Percentiles rank a stretch among this genome's conserved stretches.
Evolutionary conservation across 2,329 filamentous ascomycete species (phyloP).

Genomic region (Cladosporium sp.): DNA sequence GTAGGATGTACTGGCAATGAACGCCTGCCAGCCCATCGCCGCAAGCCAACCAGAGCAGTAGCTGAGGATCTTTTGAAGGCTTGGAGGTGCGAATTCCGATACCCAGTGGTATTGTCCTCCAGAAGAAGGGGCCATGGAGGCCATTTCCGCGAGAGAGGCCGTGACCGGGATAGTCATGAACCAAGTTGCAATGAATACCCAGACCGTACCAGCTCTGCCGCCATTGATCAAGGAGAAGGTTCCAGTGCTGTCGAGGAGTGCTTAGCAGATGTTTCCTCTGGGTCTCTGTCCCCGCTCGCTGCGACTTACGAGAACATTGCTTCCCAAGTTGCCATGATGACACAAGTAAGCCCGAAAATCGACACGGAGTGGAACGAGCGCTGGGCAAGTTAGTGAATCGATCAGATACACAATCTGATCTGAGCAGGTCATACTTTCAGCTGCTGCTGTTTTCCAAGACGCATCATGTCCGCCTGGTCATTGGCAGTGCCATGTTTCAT

Average conservation of each 20-base stretch:
- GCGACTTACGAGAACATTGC: constrained; percentile 2
- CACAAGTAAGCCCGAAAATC: constrained; percentile 13
- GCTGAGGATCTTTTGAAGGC: constrained; percentile 13
- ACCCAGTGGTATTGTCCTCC: constrained; percentile 15
- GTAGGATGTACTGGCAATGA: constrained; percentile 3
- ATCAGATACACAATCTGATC: neutral
- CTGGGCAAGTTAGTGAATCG: neutral
- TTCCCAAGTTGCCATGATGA: constrained; percentile 16
- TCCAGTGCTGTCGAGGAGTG: neutral
- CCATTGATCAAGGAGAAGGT: constrained; percentile 26
- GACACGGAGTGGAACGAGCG: constrained; percentile 14
- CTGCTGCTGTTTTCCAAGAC: constrained; percentile 13
- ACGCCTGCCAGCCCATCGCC: constrained; percentile 13
- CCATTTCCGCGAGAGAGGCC: constrained; percentile 28
- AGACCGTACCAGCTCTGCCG: constrained; percentile 29
- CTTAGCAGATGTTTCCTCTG: constrained; percentile 15
- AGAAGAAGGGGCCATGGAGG: constrained; percentile 26
- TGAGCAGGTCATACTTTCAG: neutral
- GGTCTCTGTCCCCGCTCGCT: neutral
- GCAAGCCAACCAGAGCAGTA: constrained; percentile 16
- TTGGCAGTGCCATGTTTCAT: neutral
- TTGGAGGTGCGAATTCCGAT: constrained; percentile 18
- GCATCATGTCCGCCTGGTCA: constrained; percentile 11
- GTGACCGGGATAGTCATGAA: constrained; percentile 27
- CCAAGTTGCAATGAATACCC: constrained; percentile 26